Percentiles rank a stretch among this genome's conserved stretches.
phyloP scores from a whole-genome alignment of 2,329 filamentous ascomycete species.

The Chaetomiaceae sp. region DNA sequence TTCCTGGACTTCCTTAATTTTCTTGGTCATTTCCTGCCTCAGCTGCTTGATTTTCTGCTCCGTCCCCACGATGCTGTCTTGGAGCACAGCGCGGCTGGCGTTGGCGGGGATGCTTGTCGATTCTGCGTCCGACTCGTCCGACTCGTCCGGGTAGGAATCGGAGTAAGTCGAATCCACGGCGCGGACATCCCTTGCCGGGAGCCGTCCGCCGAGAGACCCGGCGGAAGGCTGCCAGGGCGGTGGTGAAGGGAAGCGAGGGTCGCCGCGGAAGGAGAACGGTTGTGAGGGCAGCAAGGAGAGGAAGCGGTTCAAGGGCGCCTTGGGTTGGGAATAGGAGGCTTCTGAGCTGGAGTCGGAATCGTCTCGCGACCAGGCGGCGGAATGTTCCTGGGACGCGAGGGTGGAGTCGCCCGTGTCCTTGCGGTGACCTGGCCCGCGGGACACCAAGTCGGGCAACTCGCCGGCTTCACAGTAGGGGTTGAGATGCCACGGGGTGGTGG shows the following conservation, averaged over 20 bases:
- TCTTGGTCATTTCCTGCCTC: slow-evolving; percentile 29
- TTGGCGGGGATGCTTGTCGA: slow-evolving; percentile 6
- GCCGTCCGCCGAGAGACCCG: neutral
- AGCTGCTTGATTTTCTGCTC: slow-evolving; percentile 9
- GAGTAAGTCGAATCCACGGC: neutral
- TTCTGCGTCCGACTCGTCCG: slow-evolving; percentile 10
- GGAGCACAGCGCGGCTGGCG: slow-evolving; percentile 4
- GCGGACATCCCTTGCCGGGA: neutral
- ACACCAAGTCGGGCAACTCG: neutral
- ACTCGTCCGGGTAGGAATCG: slow-evolving; percentile 7
- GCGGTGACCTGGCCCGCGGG: neutral
- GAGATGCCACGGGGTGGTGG: neutral
- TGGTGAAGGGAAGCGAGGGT: slow-evolving; percentile 2
- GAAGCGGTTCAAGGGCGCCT: neutral
- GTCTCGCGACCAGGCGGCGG: slow-evolving; percentile 5
- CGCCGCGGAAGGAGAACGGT: neutral
- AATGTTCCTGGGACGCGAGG: slow-evolving; percentile 8
- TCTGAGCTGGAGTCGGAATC: slow-evolving; percentile 14
- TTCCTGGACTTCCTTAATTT: slow-evolving; percentile 30
- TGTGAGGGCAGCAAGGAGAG: slow-evolving; percentile 2
- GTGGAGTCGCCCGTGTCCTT: slow-evolving; percentile 11
- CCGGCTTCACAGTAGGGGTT: neutral
- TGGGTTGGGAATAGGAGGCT: slow-evolving; percentile 3
- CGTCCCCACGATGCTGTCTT: slow-evolving; percentile 11
- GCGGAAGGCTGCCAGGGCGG: slow-evolving; percentile 3